Conservation (phyloP, 768 basidiomycete genomes). For the Termitomyces sp. region DNA sequence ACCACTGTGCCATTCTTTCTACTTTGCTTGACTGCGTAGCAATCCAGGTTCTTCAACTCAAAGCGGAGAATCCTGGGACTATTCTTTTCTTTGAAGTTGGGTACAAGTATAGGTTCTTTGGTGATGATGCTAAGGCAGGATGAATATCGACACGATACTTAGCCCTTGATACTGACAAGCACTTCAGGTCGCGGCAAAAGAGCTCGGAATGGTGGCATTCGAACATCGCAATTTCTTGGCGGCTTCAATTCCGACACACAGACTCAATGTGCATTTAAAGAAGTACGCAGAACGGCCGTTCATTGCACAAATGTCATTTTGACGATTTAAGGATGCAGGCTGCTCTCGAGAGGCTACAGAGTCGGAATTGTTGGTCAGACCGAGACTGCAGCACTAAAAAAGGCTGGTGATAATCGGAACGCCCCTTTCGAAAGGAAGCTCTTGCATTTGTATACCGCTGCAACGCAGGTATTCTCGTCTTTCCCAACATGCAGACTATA, state of each 20-base stretch:
- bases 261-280: slow-evolving; percentile 67
- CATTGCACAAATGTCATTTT: not conserved
- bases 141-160: not conserved
- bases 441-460: slow-evolving; percentile 77
- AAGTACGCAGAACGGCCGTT: slow-evolving; percentile 40
- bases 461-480: slow-evolving; percentile 57
- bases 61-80: slow-evolving; percentile 58
- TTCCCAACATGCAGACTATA: not conserved
- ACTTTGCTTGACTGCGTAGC: not conserved
- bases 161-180: not conserved
- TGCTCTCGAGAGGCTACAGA: slow-evolving; percentile 74
- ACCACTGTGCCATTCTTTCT: not conserved
- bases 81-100: slow-evolving; percentile 80
- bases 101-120: slow-evolving; percentile 81
- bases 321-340: slow-evolving; percentile 25
- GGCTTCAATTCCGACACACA: slow-evolving; percentile 68
- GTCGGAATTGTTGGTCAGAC: slow-evolving; percentile 81
- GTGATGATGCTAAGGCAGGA: slow-evolving; percentile 73
- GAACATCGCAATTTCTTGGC: slow-evolving; percentile 66
- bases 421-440: slow-evolving; percentile 70
- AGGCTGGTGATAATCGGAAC: slow-evolving; percentile 69
- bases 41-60: slow-evolving; percentile 50
- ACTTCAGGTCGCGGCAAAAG: slow-evolving; percentile 62
- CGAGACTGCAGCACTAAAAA: slow-evolving; percentile 89
- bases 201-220: slow-evolving; percentile 75